These are phyloP conservation scores for Limnanthes douglasii DNA, from an alignment of 345 rosid genomes.

Conservation along the genomic window DNA sequence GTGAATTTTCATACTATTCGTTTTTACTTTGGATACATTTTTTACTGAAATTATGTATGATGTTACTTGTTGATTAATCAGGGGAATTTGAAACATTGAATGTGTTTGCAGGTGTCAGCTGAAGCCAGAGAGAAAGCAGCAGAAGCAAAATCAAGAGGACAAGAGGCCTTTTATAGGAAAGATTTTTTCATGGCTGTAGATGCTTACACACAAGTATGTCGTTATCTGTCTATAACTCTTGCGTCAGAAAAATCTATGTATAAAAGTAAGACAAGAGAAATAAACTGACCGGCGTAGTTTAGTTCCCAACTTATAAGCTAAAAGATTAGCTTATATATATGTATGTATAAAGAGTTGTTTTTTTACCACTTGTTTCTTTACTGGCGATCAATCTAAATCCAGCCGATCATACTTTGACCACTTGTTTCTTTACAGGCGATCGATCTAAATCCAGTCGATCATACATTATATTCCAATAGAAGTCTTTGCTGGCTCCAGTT, in stretches of 20 bases:
- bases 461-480: slow-evolving; percentile 55
- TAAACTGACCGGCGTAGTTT: too few species aligned
- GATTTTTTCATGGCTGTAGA: slow-evolving; percentile 49
- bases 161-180: slow-evolving; percentile 53
- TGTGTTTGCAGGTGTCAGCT: slow-evolving; percentile 60
- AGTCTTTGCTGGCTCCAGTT: slow-evolving; percentile 76
- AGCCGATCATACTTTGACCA: slow-evolving; percentile 1
- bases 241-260: neutral
- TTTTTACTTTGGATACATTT: too few species aligned
- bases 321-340: neutral
- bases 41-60: too few species aligned
- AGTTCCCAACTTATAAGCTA: too few species aligned
- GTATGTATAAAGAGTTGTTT: neutral
- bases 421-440: slow-evolving; percentile 43
- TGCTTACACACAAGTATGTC: slow-evolving; percentile 68
- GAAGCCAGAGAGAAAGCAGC: slow-evolving; percentile 73
- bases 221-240: slow-evolving; percentile 1
- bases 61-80: too few species aligned
- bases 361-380: neutral
- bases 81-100: too few species aligned
- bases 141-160: slow-evolving; percentile 89
- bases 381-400: neutral
- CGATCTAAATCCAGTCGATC: slow-evolving; percentile 73
- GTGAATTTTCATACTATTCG: too few species aligned
- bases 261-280: too few species aligned